phyloP scores from a whole-genome alignment of 1,284 basidiomycete genomes.

The Ustilago hordei region DNA sequence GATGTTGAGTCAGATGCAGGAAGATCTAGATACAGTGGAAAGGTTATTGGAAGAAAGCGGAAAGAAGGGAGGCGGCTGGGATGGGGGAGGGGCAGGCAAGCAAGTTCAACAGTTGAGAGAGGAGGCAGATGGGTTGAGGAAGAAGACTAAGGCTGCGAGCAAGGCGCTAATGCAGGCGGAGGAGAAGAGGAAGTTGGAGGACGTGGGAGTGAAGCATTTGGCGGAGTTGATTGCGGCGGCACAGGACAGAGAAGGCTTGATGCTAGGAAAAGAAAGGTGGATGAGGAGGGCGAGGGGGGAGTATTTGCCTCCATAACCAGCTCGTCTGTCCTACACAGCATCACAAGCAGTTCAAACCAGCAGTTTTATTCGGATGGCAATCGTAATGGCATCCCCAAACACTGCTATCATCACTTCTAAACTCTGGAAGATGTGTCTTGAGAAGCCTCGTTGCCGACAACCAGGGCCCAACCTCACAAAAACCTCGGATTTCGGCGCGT shows the following conservation, averaged over 20 bases:
- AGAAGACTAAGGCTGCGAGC: constrained; percentile 24
- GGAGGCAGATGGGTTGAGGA: constrained; percentile 27
- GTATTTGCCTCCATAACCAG: constrained; percentile 26
- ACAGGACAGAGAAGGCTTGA: constrained; percentile 28
- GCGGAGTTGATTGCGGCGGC: constrained; percentile 34
- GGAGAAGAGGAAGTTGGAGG: constrained; percentile 12
- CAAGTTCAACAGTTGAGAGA: constrained; percentile 23
- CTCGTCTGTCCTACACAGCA: not conserved
- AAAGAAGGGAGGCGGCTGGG: not conserved
- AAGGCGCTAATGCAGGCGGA: constrained; percentile 7
- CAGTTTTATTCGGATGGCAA: too few relatives aligned
- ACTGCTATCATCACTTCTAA: too few relatives aligned
- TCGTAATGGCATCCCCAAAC: too few relatives aligned
- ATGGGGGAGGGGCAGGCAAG: not conserved
- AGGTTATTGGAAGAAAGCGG: constrained; percentile 15
- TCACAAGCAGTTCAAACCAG: not conserved
- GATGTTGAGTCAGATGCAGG: constrained; percentile 24
- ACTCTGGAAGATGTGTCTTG: too few relatives aligned
- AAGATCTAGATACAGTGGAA: constrained; percentile 24
- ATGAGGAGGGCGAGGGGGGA: constrained; percentile 14
- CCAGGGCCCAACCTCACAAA: not conserved
- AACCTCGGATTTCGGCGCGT: not conserved
- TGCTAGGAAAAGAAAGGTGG: constrained; percentile 46
- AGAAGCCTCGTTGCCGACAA: too few relatives aligned
- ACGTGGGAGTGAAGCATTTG: constrained; percentile 22